Conservation (phyloP, 306 rosid genomes). For the Oxytropis ochrocephala region DNA sequence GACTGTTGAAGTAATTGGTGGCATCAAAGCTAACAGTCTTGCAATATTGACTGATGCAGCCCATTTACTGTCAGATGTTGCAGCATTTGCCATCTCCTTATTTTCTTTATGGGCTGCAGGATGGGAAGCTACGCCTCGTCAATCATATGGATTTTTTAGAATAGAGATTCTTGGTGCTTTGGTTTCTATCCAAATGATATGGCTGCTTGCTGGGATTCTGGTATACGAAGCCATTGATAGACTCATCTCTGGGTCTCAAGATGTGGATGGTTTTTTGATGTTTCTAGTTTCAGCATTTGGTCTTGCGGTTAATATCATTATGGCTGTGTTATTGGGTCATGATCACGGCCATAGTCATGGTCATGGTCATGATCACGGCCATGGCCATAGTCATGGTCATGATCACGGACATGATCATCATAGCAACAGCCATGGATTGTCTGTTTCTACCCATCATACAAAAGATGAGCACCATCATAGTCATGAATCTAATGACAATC, state of each 20-base stretch:
- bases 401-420: constrained; percentile 36
- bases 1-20: constrained; percentile 64
- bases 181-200: constrained; percentile 70
- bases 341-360: constrained; percentile 55
- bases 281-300: constrained; percentile 63
- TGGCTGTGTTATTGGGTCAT: constrained; percentile 69
- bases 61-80: constrained; percentile 75
- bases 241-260: constrained; percentile 30
- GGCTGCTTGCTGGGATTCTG: constrained; percentile 72
- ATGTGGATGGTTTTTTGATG: constrained; percentile 62
- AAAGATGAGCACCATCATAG: constrained; percentile 35
- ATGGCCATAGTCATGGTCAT: constrained; percentile 32
- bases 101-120: constrained; percentile 78
- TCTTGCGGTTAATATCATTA: constrained; percentile 56
- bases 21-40: constrained; percentile 74
- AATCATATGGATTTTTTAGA: constrained; percentile 70
- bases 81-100: constrained; percentile 73
- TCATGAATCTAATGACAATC: constrained; percentile 19
- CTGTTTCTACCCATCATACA: constrained; percentile 34
- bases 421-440: constrained; percentile 36
- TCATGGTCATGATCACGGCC: constrained; percentile 36
- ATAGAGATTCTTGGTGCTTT: constrained; percentile 78
- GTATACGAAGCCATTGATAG: constrained; percentile 69
- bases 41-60: constrained; percentile 84
- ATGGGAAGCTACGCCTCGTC: constrained; percentile 84